Percentiles rank a stretch among this genome's conserved stretches.
phyloP scores from a whole-genome alignment of 345 rosid species.

The Mangifera indica region DNA sequence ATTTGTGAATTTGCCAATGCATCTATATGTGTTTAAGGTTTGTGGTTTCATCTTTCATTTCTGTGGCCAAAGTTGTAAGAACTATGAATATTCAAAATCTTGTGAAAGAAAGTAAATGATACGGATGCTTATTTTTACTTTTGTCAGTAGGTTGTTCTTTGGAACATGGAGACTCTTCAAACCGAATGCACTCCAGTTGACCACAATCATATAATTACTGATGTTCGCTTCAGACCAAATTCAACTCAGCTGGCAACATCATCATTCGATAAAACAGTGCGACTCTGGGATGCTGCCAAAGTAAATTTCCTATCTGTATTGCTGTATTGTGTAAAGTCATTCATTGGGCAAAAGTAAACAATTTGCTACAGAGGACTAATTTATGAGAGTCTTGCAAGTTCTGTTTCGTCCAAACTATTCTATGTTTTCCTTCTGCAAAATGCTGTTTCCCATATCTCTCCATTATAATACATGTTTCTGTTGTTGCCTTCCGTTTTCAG shows the following conservation, averaged over 20 bases:
- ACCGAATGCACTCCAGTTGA: constrained; percentile 70
- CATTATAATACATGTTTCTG: not conserved
- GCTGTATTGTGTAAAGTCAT: constrained; percentile 3
- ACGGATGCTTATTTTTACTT: constrained; percentile 40
- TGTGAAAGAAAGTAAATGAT: constrained; percentile 18
- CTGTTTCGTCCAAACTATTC: too few species aligned
- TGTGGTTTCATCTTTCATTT: not conserved
- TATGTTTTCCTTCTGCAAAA: not conserved
- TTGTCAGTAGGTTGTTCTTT: constrained; percentile 74
- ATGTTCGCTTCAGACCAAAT: constrained; percentile 89
- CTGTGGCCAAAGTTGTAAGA: not conserved
- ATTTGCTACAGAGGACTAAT: constrained; percentile 6
- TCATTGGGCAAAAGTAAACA: constrained; percentile 3
- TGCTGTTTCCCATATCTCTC: not conserved
- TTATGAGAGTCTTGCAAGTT: too few species aligned
- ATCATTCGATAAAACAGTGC: constrained; percentile 76
- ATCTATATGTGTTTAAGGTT: not conserved
- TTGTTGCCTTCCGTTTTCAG: not conserved
- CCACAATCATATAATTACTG: constrained; percentile 72
- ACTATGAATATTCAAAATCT: constrained; percentile 10
- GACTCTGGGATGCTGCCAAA: constrained; percentile 82
- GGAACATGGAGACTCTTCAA: constrained; percentile 84
- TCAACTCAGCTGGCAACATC: constrained; percentile 89
- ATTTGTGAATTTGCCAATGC: not conserved
- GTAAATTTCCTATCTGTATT: constrained; percentile 38